Evolutionary conservation across 305 asterid genomes (phyloP).

Genomic region (Stenogyne calaminthoides): DNA sequence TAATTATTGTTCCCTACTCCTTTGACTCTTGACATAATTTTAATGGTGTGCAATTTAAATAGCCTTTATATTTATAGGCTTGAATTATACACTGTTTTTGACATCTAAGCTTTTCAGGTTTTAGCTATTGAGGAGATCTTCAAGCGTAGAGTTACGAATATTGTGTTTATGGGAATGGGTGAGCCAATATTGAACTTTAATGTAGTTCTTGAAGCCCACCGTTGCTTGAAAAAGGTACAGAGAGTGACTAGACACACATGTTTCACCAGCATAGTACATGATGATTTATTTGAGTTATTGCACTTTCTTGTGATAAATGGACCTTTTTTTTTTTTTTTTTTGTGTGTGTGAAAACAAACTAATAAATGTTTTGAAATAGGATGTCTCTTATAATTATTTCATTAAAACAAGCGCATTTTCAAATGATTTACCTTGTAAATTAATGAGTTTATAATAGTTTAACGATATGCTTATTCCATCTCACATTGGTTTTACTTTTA

Average conservation of each 20-base stretch:
- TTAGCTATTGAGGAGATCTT: conserved; percentile 87
- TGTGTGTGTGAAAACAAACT: background rate
- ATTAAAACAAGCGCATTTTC: background rate
- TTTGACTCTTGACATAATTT: no score
- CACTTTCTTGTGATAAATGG: background rate
- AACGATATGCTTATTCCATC: background rate
- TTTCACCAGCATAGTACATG: background rate
- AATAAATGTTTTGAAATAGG: background rate
- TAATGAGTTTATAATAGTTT: background rate
- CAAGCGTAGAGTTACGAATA: conserved; percentile 80
- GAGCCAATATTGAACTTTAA: conserved; percentile 96
- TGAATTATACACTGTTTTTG: conserved; percentile 5
- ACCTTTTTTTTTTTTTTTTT: no score
- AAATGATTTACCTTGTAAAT: background rate
- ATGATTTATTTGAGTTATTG: background rate
- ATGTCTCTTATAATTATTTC: background rate
- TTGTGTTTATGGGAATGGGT: conserved; percentile 98
- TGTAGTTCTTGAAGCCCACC: conserved; percentile 92
- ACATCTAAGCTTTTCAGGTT: conserved; percentile 51
- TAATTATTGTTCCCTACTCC: no score
- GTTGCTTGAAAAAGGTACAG: conserved; percentile 85
- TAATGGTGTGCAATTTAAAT: background rate
- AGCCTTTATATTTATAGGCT: conserved; percentile 7
- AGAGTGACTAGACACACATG: background rate
- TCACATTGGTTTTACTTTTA: background rate